Base-by-base conservation (phyloP, 352 stramenopile species). In the Globisporangium mamillatum region DNA sequence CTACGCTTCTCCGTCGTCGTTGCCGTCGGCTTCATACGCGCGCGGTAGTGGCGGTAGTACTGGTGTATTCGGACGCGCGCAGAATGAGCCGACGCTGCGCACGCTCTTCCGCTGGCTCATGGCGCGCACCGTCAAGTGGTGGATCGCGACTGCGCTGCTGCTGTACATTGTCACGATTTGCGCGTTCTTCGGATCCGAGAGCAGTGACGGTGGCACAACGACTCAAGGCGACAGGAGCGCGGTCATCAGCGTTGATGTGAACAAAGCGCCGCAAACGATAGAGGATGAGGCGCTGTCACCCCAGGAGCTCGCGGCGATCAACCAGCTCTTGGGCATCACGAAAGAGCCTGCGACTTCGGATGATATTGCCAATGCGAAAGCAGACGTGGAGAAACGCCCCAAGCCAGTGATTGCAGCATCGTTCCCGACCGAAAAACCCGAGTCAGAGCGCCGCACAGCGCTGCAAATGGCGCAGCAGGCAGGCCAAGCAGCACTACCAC, bases 231-330 rank as follows among this genome's bases (percentile, higher is more conserved):
- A 12, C 14, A 20, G n/a, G 12, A 38, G 60, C n/a, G n/a, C 41
- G 7, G 22, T 59, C 9, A 48, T 66, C 2, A 34, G 44, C 32
- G 36, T 62, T 18, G 24, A 55, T 27, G n/a, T 29, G 56, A 61
- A 61, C 18, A 46, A 65, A 29, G 60, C 27, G 12, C 32, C 32
- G 20, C 22, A n/a, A 36, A 27, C 27, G 20, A 32, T 57, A 32
- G 56, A 65, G 12, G 25, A 16, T 3, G 54, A 24, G 29, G 5
- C 53, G 27, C 38, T 62, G 20, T 24, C 54, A 5, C 53, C 63
- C 0, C 36, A 69, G 32, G 63, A 69, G 56, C 20, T 63, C 55
- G 63, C 63, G 20, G 63, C 63, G 44, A 69, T 69, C 41, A 69
- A 58, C 63, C 54, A 62, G 27, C 46, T 69, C 7, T 18, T 69